Evolutionary conservation across 2,329 filamentous ascomycete species (phyloP).

Genomic region (Arachnomyces sp.): DNA sequence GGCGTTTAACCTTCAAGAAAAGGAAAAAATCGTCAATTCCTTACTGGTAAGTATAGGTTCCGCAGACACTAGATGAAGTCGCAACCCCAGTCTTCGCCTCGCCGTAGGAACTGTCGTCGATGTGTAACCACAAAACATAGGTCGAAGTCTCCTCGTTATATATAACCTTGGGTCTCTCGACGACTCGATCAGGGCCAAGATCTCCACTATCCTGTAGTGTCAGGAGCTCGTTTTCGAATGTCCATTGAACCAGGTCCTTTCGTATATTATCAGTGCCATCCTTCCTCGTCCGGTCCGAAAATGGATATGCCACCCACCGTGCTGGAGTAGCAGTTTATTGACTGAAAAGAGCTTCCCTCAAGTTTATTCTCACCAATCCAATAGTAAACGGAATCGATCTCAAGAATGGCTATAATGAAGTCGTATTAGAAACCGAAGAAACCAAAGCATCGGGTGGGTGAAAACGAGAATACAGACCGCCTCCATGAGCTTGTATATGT

Average conservation of each 20-base stretch:
- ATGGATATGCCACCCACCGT: conserved; percentile 17
- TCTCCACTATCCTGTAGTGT: conserved; percentile 47
- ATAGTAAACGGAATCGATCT: conserved; percentile 53
- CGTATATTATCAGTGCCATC: neutral
- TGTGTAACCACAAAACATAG: conserved; percentile 64
- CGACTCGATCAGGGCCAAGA: conserved; percentile 52
- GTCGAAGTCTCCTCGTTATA: conserved; percentile 56
- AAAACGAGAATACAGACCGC: conserved; percentile 37
- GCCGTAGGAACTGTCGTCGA: conserved; percentile 52
- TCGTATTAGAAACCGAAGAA: too few relatives aligned
- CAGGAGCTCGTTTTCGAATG: conserved; percentile 51
- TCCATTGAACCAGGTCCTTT: conserved; percentile 55
- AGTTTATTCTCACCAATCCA: conserved; percentile 64
- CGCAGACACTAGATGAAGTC: conserved; percentile 50
- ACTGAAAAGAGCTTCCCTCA: conserved; percentile 52
- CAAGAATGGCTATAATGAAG: conserved; percentile 27
- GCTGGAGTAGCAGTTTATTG: conserved; percentile 60
- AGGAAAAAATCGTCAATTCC: too few relatives aligned
- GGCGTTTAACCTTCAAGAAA: too few relatives aligned
- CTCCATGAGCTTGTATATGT: conserved; percentile 59
- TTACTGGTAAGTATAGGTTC: conserved; percentile 45
- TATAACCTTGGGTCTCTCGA: conserved; percentile 61
- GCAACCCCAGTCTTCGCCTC: conserved; percentile 60
- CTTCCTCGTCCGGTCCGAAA: neutral
- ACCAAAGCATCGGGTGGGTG: too few relatives aligned